A percentile compares a stretch with the other conserved stretches of the same genome.
These are phyloP conservation scores for Rosa persica DNA, from an alignment of 306 rosid species.

Conservation along the genomic window DNA sequence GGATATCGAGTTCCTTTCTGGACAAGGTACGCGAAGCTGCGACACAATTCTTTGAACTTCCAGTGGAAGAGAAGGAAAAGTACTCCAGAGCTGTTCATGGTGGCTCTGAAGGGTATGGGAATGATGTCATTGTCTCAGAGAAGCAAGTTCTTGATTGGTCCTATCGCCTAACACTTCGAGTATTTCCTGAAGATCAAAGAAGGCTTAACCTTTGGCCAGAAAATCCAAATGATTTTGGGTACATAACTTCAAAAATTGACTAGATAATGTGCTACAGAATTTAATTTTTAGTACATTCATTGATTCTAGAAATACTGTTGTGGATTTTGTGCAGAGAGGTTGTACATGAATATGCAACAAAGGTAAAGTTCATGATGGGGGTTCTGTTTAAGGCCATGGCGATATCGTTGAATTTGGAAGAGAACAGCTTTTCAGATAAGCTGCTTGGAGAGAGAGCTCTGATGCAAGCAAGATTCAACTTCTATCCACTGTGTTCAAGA, in stretches of 20 bases:
- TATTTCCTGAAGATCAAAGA: constrained; percentile 53
- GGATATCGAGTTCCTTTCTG: too few relatives aligned
- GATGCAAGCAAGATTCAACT: constrained; percentile 56
- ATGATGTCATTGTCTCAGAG: constrained; percentile 45
- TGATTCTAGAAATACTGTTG: background rate
- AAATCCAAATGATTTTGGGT: constrained; percentile 51
- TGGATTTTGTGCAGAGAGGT: constrained; percentile 40
- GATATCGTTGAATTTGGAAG: constrained; percentile 63
- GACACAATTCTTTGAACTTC: too few relatives aligned
- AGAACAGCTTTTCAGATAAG: constrained; percentile 49
- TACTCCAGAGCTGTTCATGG: constrained; percentile 6
- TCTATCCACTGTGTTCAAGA: constrained; percentile 67
- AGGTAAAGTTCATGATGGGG: constrained; percentile 37
- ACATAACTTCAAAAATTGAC: constrained; percentile 1
- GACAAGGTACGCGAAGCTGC: too few relatives aligned
- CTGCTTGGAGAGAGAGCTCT: constrained; percentile 39
- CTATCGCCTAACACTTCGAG: constrained; percentile 50
- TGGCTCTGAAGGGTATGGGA: constrained; percentile 68
- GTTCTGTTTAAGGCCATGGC: constrained; percentile 68
- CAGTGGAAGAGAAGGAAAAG: too few relatives aligned
- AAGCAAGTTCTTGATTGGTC: constrained; percentile 72
- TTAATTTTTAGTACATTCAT: background rate
- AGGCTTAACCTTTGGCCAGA: constrained; percentile 57
- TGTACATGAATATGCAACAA: constrained; percentile 46
- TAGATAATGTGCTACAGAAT: background rate